A percentile compares a stretch with the other conserved stretches of the same genome.
These are phyloP conservation scores for Chenopodium quinoa DNA, from an alignment of 148 eudicot genomes.

Conservation along the genomic window DNA sequence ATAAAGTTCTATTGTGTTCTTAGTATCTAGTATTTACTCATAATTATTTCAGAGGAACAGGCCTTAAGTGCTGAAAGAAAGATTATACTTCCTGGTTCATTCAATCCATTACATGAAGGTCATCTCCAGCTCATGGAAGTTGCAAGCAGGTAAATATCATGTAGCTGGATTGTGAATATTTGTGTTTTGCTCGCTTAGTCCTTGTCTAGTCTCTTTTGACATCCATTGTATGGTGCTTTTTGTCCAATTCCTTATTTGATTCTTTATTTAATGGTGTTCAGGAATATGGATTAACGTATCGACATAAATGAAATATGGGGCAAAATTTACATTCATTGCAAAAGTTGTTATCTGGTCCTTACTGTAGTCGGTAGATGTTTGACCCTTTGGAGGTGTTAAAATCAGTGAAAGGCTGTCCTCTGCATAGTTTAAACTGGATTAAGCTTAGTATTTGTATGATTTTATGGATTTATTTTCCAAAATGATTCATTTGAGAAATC, in stretches of 20 bases:
- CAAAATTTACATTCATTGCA: neutral
- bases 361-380: neutral
- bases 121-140: conserved; percentile 89
- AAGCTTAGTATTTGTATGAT: neutral
- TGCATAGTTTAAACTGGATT: neutral
- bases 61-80: conserved; percentile 55
- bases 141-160: conserved; percentile 56
- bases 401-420: neutral
- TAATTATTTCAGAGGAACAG: conserved; percentile 45
- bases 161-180: conserved; percentile 7
- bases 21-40: conserved; percentile 22
- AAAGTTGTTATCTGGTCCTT: neutral
- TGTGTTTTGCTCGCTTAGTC: neutral
- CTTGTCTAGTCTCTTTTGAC: neutral
- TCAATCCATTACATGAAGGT: conserved; percentile 93
- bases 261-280: neutral
- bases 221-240: neutral
- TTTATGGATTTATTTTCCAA: neutral
- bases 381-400: neutral
- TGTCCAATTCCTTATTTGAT: neutral
- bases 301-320: neutral
- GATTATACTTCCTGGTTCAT: conserved; percentile 84
- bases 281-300: neutral
- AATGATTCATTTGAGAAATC: neutral
- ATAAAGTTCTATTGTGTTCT: conserved; percentile 1